Evolutionary conservation across 148 eudicot genomes (phyloP), one percentile per base, ranked within the genome.

Genomic region (Camellia sinensis): DNA sequence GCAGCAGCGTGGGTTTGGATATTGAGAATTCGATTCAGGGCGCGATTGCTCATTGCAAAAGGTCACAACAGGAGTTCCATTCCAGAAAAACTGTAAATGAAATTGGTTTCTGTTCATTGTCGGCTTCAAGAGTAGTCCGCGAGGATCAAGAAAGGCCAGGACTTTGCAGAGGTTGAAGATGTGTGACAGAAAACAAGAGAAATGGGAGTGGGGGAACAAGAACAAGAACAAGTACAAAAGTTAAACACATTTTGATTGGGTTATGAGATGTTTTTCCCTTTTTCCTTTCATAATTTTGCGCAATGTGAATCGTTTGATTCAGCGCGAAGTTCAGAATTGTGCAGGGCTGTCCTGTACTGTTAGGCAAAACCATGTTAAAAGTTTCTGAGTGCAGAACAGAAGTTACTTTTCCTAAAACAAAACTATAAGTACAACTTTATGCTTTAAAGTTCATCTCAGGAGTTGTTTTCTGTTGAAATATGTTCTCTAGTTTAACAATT

Each of bases 31-130:
- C 93, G n/a, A 89, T 94, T 53, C 95, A 92, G 78, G 89, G 97
- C 14, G 98, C 98, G 0, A 94, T 94, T 90, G 95, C 95, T 57
- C 92, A 94, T 65, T 94, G 98, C 82, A 94, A 92, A 75, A 84
- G 82, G 76, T 94, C 98, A 14, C 87, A 82, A 11, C 80, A 85
- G 62, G 81, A 83, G 62, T 21, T 80, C 6, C 81, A 83, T 61
- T 80, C 91, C 52, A 82, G 89, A 70, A 88, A 88, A 79, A 86
- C 86, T 3, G 57, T 79, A 19, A 89, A 89, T 81, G 87, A 90
- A 77, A 44, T 85, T 45, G 89, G 89, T 61, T 56, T 85, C 56
- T 85, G 80, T 78, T 83, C 92, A 21, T 85, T 89, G 75, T 79
- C 92, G 41, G 80, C 90, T 61, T 84, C 94, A 4, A 87, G 76